Evolutionary conservation across 805 yeast species (phyloP), one percentile per base, ranked within the genome.

Genomic region (Candida ovalis): DNA sequence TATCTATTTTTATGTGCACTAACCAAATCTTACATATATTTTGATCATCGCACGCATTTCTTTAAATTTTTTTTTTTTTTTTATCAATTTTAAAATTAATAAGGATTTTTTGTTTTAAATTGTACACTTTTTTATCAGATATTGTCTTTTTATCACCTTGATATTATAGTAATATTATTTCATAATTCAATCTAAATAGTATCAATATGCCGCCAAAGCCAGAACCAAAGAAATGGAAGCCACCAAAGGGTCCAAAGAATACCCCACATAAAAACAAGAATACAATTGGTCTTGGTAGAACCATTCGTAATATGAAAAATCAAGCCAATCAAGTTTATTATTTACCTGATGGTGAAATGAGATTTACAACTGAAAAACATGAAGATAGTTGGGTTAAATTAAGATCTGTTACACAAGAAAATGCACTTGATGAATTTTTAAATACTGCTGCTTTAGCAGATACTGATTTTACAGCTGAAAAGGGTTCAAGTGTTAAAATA

Each of bases 371-470:
- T 0, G 86, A 82, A 53, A 84, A 84, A 57, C 87, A 81, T 56
- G 95, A 88, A 62, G 95, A 89, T 13, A 78, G 77, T 52, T 89
- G 96, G 95, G 95, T 88, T 44, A 88, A 90, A 54, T 71, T 94
- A 61, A 80, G 94, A 64, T 90, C 97, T 2, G 95, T 94, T 15
- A 94, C 98, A 0, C 98, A 94, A 60, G 98, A 94, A 66, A 81
- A 86, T 57, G 85, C 97, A 1, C 70, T 94, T 48, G 98, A 94
- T 69, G 99, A 94, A 69, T 91, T 94, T 67, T 77, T 94, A 61
- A 86, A 84, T 61, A 92, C 97, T 7, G 99, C 99, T 1, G 96
- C 89, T 66, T 77, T 94, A 49, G 97, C 97, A 2, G 96, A 90
- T 63, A 90, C 92, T 19, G 98, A 94, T 70, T 94, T 94, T 70